Base-by-base conservation (phyloP, 495 filamentous ascomycete species). In the Evernia prunastri region DNA sequence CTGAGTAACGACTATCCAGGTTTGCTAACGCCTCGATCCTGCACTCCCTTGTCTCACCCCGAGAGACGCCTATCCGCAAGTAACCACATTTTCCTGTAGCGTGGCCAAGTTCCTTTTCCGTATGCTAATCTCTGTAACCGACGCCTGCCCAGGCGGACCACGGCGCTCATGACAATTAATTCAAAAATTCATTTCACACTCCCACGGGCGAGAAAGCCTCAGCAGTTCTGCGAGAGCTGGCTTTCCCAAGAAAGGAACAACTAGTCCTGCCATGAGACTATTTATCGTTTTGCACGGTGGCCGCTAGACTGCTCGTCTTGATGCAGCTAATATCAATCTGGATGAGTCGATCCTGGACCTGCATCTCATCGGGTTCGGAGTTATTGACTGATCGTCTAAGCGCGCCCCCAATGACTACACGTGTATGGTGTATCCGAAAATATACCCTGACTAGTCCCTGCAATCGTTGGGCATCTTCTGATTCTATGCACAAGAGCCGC, bases 331-430 rank as follows among this genome's bases (percentile, higher is more conserved):
- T 2, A 33, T 54, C 0, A 11, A 20, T 54, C 51, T 33, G 29
- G 51, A 54, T 20, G 27, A 33, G 17, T 54, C 51, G 51, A 54
- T 54, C 7, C 51, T 29, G 51, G 13, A 54, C 7, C 51, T 29
- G 51, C 25, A 54, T 54, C 51, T 54, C 29, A 33, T 54, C 27
- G 51, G 51, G 6, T 33, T 54, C 51, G 51, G 51, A 31, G 15
- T 10, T 33, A 31, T 54, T 54, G 13, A 11, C 49, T 6, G 12
- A 53, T 31, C 49, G 0, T 31, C 49, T 53, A 53, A 33, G 27
- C 51, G 29, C 29, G 13, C 13, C 15, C 17, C 0, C 15, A 31
- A 2, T 23, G 4, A 15, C 15, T 33, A 9, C 27, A 54, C 27
- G 51, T 54, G 51, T 35, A 12, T 33, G 15, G 51, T 54, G 51